Percentiles rank a stretch among this genome's conserved stretches.
Evolutionary conservation across 345 rosid genomes (phyloP).

Genomic region (Pistacia vera): DNA sequence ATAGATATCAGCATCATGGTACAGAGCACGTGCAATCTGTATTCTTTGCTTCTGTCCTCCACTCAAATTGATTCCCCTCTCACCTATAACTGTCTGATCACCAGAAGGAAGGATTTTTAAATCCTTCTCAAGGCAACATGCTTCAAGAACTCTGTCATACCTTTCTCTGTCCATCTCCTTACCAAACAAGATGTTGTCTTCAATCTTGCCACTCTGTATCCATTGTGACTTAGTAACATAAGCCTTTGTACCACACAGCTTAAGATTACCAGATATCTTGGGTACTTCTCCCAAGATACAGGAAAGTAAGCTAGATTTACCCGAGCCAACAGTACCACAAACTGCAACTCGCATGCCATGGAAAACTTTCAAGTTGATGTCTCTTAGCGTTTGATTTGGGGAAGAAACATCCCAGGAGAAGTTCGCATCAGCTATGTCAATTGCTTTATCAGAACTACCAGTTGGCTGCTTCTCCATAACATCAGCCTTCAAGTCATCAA

Average conservation of each 20-base stretch:
- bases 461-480: constrained; percentile 47
- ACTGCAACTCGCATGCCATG: constrained; percentile 75
- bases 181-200: constrained; percentile 85
- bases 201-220: constrained; percentile 85
- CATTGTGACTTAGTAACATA: constrained; percentile 86
- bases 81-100: constrained; percentile 84
- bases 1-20: constrained; percentile 85
- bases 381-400: constrained; percentile 51
- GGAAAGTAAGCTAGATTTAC: constrained; percentile 78
- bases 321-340: constrained; percentile 81
- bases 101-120: constrained; percentile 72
- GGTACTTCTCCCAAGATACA: constrained; percentile 72
- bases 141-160: constrained; percentile 65
- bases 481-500: constrained; percentile 54
- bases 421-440: constrained; percentile 52
- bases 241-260: constrained; percentile 70
- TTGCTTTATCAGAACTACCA: constrained; percentile 43
- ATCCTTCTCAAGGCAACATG: constrained; percentile 70
- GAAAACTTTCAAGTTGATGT: constrained; percentile 46
- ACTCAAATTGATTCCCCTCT: constrained; percentile 84
- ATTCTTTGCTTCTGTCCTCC: constrained; percentile 92
- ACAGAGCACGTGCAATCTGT: constrained; percentile 83
- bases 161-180: constrained; percentile 63
- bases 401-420: constrained; percentile 63
- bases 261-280: constrained; percentile 60